These are phyloP conservation scores for Pestalotiopsis sp. DNA, from an alignment of 2,329 filamentous ascomycete species.

Conservation along the genomic window DNA sequence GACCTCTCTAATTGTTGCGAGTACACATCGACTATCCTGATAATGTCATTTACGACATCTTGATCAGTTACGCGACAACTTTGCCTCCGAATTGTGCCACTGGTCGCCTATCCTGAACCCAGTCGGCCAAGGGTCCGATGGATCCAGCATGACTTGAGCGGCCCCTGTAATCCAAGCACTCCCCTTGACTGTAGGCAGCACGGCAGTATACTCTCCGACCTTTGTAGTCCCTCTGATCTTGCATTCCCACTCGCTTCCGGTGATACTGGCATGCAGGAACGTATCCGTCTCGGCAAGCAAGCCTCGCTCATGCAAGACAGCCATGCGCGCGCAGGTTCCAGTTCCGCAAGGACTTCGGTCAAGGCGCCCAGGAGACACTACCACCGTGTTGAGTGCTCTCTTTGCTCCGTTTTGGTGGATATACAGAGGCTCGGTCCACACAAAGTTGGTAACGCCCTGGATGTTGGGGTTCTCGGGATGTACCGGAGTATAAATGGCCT, in stretches of 20 bases:
- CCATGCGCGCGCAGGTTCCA: constrained; percentile 45
- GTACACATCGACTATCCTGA: no score
- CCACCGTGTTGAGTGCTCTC: constrained; percentile 39
- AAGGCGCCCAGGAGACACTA: constrained; percentile 46
- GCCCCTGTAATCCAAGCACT: constrained; percentile 48
- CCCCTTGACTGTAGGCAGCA: constrained; percentile 44
- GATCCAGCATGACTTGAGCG: constrained; percentile 45
- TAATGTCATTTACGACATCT: no score
- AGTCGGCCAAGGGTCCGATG: constrained; percentile 44
- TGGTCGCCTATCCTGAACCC: constrained; percentile 35
- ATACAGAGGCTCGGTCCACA: not conserved
- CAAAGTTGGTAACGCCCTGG: not conserved
- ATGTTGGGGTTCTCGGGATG: constrained; percentile 41
- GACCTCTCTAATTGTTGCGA: no score
- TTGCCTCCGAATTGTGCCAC: no score
- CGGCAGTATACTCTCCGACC: constrained; percentile 40
- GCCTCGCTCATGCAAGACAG: constrained; percentile 43
- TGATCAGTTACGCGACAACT: no score
- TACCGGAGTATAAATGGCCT: constrained; percentile 32
- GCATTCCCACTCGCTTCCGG: not conserved
- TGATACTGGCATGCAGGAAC: constrained; percentile 28
- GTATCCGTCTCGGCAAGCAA: constrained; percentile 37
- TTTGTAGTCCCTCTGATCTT: constrained; percentile 40
- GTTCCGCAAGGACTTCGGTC: constrained; percentile 50
- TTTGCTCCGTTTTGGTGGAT: constrained; percentile 24